These are phyloP conservation scores for Diaporthe citrichinensis DNA, from an alignment of 2,329 filamentous ascomycete species.

Conservation along the genomic window DNA sequence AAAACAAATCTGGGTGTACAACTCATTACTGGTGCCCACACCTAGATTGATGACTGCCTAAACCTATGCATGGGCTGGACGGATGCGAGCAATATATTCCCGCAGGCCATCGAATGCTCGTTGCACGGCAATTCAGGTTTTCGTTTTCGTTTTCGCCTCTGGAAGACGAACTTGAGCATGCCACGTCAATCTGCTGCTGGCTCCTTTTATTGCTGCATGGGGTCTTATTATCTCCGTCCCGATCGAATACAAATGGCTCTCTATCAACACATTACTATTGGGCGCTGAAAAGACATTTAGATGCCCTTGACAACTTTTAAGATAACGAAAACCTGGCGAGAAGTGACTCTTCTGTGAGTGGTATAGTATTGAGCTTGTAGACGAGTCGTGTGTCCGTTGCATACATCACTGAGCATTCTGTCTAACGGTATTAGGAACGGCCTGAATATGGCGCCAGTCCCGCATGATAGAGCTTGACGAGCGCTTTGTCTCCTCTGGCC, in stretches of 20 bases:
- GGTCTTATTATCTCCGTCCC: neutral
- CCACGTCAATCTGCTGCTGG: neutral
- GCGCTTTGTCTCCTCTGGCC: neutral
- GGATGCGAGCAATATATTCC: neutral
- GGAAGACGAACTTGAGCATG: neutral
- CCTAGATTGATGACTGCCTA: neutral
- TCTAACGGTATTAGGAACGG: neutral
- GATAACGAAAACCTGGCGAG: neutral
- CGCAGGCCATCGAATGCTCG: too few species aligned
- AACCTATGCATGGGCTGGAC: neutral
- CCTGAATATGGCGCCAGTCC: neutral
- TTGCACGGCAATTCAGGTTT: conserved; percentile 20
- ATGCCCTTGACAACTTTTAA: neutral
- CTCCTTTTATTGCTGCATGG: neutral
- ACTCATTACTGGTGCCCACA: conserved; percentile 10
- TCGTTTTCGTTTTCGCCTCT: neutral
- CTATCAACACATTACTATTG: too few species aligned
- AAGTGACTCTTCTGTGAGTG: neutral
- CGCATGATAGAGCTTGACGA: neutral
- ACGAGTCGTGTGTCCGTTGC: neutral
- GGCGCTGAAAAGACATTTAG: neutral
- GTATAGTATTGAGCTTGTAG: neutral
- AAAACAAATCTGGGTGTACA: neutral
- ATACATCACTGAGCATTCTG: neutral
- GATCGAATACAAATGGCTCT: neutral